These are phyloP conservation scores for Serpula lacrymans DNA, from an alignment of 768 basidiomycete species.

Conservation along the genomic window DNA sequence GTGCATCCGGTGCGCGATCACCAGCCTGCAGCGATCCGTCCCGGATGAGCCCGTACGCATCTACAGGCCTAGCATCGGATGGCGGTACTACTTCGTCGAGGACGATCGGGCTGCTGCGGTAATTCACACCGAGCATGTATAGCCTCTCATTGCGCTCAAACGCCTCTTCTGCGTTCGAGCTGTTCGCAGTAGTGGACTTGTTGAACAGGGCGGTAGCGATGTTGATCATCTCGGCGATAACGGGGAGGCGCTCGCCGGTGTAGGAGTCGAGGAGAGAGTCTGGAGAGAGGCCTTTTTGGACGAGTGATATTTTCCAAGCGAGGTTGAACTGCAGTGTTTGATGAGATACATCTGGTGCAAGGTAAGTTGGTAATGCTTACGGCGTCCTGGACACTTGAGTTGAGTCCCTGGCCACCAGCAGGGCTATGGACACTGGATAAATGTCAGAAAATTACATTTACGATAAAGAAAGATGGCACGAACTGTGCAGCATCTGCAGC, in stretches of 20 bases:
- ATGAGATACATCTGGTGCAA: not conserved
- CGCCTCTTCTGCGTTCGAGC: not conserved
- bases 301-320: constrained; percentile 14
- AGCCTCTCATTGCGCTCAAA: too few species aligned
- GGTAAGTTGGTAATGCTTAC: too few species aligned
- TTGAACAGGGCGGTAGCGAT: constrained; percentile 3
- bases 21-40: constrained; percentile 34
- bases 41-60: constrained; percentile 12
- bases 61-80: constrained; percentile 7
- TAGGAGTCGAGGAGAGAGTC: constrained; percentile 13
- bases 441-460: not conserved
- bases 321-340: constrained; percentile 10
- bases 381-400: constrained; percentile 15
- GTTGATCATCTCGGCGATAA: constrained; percentile 17
- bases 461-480: not conserved
- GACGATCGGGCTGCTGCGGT: constrained; percentile 14
- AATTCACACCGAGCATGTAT: constrained; percentile 14
- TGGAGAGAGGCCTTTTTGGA: constrained; percentile 8
- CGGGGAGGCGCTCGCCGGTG: constrained; percentile 13
- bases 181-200: not conserved
- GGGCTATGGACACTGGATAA: constrained; percentile 8
- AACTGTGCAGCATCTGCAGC: constrained; percentile 44
- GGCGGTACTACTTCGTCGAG: constrained; percentile 12
- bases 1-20: constrained; percentile 44
- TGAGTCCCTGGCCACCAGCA: constrained; percentile 9